phyloP scores from a whole-genome alignment of 176 grass and related monocot species.

The Alopecurus myosuroides region DNA sequence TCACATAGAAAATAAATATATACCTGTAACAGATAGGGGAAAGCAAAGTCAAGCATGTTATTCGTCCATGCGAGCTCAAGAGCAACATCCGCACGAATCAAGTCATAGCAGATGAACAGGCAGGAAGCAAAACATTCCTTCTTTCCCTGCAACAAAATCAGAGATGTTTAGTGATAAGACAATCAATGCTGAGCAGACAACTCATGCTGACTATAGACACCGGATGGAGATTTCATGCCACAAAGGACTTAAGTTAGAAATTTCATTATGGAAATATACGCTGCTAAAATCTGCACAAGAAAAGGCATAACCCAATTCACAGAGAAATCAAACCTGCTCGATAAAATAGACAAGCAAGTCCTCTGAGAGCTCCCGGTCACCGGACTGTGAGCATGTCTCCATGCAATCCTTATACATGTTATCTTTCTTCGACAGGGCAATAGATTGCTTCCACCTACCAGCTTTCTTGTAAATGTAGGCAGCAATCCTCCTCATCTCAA shows the following conservation, averaged over 20 bases:
- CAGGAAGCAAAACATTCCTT: constrained; percentile 99
- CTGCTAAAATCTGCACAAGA: not conserved
- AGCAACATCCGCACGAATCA: constrained; percentile 89
- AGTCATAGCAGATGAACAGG: constrained; percentile 98
- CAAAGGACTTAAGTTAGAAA: not conserved
- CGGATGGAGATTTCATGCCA: not conserved
- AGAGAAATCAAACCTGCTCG: constrained; percentile 57
- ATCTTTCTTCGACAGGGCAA: constrained; percentile 92
- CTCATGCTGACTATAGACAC: not conserved
- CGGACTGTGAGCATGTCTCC: constrained; percentile 98
- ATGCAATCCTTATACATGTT: constrained; percentile 99
- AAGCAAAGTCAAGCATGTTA: constrained; percentile 92
- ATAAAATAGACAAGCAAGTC: constrained; percentile 97
- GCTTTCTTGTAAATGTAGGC: constrained; percentile 99
- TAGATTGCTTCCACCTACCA: constrained; percentile 95
- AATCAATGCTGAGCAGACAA: not conserved
- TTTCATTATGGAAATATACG: not conserved
- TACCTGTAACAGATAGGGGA: constrained; percentile 98
- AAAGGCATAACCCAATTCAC: not conserved
- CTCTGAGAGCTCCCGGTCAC: constrained; percentile 83
- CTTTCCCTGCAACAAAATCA: constrained; percentile 73
- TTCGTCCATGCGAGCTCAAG: constrained; percentile 99
- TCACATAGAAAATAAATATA: not conserved
- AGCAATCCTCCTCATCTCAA: constrained; percentile 98
- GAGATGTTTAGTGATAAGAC: constrained; percentile 5